A percentile compares a stretch with the other conserved stretches of the same genome.
These are phyloP conservation scores for Epithemia pelagica DNA, from an alignment of 108 stramenopile genomes.

Conservation along the genomic window DNA sequence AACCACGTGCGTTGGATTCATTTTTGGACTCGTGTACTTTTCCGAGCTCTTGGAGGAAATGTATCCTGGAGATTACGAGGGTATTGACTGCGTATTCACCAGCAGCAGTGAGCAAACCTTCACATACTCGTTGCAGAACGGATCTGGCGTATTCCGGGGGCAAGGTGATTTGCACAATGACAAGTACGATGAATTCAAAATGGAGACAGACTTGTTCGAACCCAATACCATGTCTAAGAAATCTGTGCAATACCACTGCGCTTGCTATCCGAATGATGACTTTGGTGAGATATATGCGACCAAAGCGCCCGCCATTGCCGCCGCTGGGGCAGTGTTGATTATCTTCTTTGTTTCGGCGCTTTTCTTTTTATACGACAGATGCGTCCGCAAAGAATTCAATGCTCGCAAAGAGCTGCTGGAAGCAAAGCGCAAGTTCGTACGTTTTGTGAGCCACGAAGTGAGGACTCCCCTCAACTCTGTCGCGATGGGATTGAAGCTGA, in stretches of 20 bases:
- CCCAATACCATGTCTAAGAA: not conserved
- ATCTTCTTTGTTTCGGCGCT: conserved; percentile 29
- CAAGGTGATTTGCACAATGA: conserved; percentile 31
- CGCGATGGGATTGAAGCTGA: conserved; percentile 34
- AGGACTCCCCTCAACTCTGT: conserved; percentile 44
- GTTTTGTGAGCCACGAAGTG: conserved; percentile 45
- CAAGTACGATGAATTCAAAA: conserved; percentile 4
- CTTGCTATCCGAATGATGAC: conserved; percentile 19
- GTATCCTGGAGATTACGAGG: not conserved
- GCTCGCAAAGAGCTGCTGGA: conserved; percentile 26
- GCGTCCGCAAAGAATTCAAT: conserved; percentile 35
- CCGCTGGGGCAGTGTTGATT: conserved; percentile 24
- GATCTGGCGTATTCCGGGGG: no score
- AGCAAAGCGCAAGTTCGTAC: conserved; percentile 38
- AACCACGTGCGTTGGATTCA: not conserved
- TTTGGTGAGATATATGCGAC: conserved; percentile 19
- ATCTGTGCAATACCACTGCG: not conserved
- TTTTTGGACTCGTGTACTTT: not conserved
- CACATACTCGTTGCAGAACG: no score
- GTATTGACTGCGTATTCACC: conserved; percentile 8
- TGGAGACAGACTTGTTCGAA: not conserved
- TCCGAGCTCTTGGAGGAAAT: not conserved
- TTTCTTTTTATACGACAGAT: conserved; percentile 45
- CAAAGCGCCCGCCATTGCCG: conserved; percentile 20
- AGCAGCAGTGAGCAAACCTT: no score